Evolutionary conservation across 129 eudicot species (phyloP).

Genomic region (Pittosporum tobira): DNA sequence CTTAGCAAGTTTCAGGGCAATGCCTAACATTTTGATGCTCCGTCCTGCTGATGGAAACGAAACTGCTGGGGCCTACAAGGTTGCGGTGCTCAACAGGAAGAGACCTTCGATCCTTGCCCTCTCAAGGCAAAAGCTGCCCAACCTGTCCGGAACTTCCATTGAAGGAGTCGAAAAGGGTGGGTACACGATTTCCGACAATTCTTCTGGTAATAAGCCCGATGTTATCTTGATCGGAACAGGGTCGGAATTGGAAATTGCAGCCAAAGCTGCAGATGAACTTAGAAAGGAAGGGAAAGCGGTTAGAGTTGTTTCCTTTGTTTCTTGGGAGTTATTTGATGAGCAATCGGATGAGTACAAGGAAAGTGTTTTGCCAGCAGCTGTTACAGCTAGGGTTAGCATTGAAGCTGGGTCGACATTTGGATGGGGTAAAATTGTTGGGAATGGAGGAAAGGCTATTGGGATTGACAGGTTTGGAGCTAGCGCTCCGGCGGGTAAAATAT

Average conservation of each 20-base stretch:
- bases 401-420: conserved; percentile 87
- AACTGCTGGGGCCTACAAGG: conserved; percentile 90
- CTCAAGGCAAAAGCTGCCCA: conserved; percentile 77
- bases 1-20: conserved; percentile 87
- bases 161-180: conserved; percentile 87
- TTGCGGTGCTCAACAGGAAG: conserved; percentile 64
- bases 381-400: conserved; percentile 84
- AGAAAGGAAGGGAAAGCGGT: conserved; percentile 89
- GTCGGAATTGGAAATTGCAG: conserved; percentile 78
- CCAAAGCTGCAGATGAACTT: conserved; percentile 80
- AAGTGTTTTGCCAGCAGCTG: conserved; percentile 60
- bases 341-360: conserved; percentile 72
- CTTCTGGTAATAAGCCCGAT: conserved; percentile 82
- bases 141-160: conserved; percentile 74
- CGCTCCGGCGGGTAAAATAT: conserved; percentile 82
- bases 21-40: conserved; percentile 90
- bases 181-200: conserved; percentile 59
- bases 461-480: conserved; percentile 82
- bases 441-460: conserved; percentile 73
- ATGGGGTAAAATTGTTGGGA: conserved; percentile 64
- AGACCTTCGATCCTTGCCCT: conserved; percentile 80
- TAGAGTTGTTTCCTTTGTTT: conserved; percentile 78
- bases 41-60: conserved; percentile 96
- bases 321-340: conserved; percentile 82
- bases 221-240: conserved; percentile 83